Evolutionary conservation across 768 basidiomycete species (phyloP), one percentile per base, ranked within the genome.

Genomic region (Kwoniella shandongensis): DNA sequence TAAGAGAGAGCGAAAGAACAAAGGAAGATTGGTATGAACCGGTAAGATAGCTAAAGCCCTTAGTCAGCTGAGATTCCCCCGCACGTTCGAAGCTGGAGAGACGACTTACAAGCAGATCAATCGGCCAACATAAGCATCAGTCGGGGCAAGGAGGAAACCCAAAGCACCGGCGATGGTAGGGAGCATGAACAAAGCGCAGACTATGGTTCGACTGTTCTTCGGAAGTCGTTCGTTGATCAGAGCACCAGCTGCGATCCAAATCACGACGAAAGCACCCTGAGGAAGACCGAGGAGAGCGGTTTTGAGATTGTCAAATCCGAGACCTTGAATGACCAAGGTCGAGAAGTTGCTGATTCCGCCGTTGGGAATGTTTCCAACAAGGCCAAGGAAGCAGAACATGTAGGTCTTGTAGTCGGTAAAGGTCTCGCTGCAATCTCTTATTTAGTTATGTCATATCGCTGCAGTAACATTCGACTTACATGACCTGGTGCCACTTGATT

Each of bases 221-320:
- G 74, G 72, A 1, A 76, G 44, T 23, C 62, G 25, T 7, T 60
- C 55, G 55, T 77, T 78, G 55, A 78, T 23, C 46, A 61, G 54
- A 0, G 73, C 74, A 13, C 74, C 76, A 20, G 53, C 36, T 5
- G 42, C 53, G 53, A 75, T 78, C 73, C 73, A 76, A 41, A 75
- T 52, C n/a, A 69, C 61, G 8, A 77, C 73, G 22, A 77, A 48
- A 4, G 60, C 72, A 17, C 77, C 77, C 44, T 77, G 74, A 1
- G 77, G 77, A 39, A 78, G 71, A 32, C 70, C 74, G 18, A 78
- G 63, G 0, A 77, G 61, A 4, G 76, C 51, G 8, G 77, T 78
- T 5, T 77, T 53, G 17, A 78, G 63, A 0, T 59, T 69, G 59
- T 68, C 46, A 60, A 73, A 70, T 25, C 71, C 66, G 18, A 76